Conservation (phyloP, 1,284 basidiomycete genomes). For the Leccinum subrobustum region DNA sequence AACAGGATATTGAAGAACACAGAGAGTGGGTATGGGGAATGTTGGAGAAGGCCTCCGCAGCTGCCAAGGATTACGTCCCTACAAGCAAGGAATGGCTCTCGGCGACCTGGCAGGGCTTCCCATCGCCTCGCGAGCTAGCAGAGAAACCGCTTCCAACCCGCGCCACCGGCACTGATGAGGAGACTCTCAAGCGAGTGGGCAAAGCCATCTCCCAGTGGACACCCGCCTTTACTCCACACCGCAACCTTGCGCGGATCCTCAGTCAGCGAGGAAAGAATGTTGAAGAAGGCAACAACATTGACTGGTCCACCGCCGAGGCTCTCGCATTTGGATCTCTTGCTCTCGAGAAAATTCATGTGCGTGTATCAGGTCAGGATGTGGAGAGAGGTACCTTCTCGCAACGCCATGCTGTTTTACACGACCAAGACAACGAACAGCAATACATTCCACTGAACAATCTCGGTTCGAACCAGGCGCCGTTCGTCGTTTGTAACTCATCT, state of each 20-base stretch:
- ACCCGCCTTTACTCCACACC: conserved; percentile 84
- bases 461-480: conserved; percentile 83
- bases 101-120: conserved; percentile 98
- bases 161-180: conserved; percentile 79
- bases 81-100: conserved; percentile 97
- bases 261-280: conserved; percentile 85
- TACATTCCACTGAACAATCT: conserved; percentile 91
- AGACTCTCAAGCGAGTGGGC: conserved; percentile 84
- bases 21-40: conserved; percentile 99
- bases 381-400: conserved; percentile 99
- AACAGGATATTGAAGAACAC: conserved; percentile 97
- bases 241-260: conserved; percentile 94
- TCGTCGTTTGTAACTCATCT: conserved; percentile 96
- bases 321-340: conserved; percentile 94
- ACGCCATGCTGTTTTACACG: conserved; percentile 95
- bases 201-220: conserved; percentile 86
- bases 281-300: conserved; percentile 89
- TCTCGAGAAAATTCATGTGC: conserved; percentile 92
- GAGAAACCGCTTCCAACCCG: conserved; percentile 90
- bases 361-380: conserved; percentile 97
- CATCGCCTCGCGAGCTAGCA: conserved; percentile 92
- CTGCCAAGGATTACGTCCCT: conserved; percentile 92
- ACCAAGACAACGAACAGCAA: conserved; percentile 90
- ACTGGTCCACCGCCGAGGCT: conserved; percentile 99
- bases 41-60: conserved; percentile 91